Percentiles rank a stretch among this genome's conserved stretches.
Evolutionary conservation across 495 filamentous ascomycete species (phyloP).

Genomic region (Penicillium fimorum): DNA sequence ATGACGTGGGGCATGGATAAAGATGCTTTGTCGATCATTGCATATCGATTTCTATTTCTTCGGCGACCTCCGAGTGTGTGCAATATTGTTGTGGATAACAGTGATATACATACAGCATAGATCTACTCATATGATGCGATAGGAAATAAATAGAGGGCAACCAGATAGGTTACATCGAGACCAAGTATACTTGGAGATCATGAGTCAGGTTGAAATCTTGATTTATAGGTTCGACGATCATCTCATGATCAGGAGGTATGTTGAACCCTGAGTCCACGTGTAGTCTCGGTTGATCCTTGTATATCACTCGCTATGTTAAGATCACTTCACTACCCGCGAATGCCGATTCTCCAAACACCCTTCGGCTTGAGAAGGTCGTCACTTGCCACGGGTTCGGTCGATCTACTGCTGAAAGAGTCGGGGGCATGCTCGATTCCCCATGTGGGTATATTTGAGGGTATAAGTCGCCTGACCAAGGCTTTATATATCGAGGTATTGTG

Average conservation of each 20-base stretch:
- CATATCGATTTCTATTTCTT: background rate
- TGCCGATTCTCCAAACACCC: background rate
- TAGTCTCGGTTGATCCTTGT: background rate
- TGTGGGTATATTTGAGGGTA: background rate
- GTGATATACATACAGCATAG: background rate
- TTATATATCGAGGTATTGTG: background rate
- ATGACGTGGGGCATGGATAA: background rate
- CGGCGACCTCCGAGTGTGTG: background rate
- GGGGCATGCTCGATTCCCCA: background rate
- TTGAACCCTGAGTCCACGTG: background rate
- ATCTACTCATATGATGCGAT: background rate
- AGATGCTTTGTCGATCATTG: background rate
- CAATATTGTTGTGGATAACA: background rate
- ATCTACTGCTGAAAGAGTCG: background rate
- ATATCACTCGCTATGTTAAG: background rate
- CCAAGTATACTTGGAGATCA: background rate
- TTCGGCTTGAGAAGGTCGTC: background rate
- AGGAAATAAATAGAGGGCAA: background rate
- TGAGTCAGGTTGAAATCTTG: background rate
- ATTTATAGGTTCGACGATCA: background rate
- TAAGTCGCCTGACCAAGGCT: background rate
- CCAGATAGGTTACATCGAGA: background rate
- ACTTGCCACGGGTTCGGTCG: background rate
- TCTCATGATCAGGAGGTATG: background rate
- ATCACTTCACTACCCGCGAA: background rate